These are phyloP conservation scores for Beauveria asiatica DNA, from an alignment of 2,329 filamentous ascomycete genomes.

Conservation along the genomic window DNA sequence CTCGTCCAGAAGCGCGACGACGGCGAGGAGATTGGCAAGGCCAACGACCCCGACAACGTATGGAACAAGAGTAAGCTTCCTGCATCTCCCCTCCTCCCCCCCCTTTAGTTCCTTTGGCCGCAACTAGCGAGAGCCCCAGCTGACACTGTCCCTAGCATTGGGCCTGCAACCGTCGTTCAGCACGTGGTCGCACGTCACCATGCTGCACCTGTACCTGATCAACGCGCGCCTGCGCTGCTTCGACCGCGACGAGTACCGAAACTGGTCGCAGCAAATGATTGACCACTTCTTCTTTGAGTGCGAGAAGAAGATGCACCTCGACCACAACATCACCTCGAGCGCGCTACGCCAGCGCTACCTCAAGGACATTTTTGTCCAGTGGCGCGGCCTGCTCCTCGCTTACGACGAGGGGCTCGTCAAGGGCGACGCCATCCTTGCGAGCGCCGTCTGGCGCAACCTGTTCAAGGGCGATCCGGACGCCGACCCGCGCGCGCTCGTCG, in stretches of 20 bases:
- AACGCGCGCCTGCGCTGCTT: constrained; percentile 76
- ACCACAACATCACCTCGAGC: constrained; percentile 60
- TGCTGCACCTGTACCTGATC: constrained; percentile 91
- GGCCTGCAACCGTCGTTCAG: constrained; percentile 79
- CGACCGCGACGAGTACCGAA: constrained; percentile 56
- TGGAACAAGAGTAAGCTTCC: constrained; percentile 66
- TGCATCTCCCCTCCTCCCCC: not conserved
- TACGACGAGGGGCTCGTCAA: constrained; percentile 75
- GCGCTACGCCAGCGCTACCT: constrained; percentile 56
- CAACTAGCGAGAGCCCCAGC: not conserved
- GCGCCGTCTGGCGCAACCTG: constrained; percentile 88
- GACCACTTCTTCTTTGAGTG: constrained; percentile 93
- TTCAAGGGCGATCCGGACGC: constrained; percentile 61
- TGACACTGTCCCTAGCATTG: constrained; percentile 48
- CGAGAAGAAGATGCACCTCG: constrained; percentile 73
- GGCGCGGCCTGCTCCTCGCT: constrained; percentile 76
- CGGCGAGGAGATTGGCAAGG: constrained; percentile 69
- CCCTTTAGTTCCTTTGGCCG: not conserved
- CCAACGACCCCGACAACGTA: constrained; percentile 23
- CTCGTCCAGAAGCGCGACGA: constrained; percentile 62
- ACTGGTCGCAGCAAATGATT: constrained; percentile 82
- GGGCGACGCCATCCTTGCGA: constrained; percentile 67
- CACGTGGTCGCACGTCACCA: constrained; percentile 92
- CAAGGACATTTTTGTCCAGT: constrained; percentile 89
- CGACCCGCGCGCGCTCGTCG: constrained; percentile 42